These are phyloP conservation scores for Pythium periplocum DNA, from an alignment of 352 stramenopile species.

Conservation along the genomic window DNA sequence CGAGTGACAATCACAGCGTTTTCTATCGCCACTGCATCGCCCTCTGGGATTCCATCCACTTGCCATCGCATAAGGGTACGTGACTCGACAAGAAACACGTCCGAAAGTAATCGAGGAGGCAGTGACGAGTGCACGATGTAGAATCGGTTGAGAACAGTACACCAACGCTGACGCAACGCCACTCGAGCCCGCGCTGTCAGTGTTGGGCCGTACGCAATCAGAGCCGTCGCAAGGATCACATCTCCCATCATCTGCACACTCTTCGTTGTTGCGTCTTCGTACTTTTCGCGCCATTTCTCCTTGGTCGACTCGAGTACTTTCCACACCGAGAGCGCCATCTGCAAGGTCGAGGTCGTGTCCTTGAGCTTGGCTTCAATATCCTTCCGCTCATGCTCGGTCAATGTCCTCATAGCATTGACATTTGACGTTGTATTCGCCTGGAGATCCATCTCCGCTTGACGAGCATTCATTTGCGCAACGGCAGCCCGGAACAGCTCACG, in stretches of 20 bases:
- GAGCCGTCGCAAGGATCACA: conserved; percentile 52
- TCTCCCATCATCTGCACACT: conserved; percentile 43
- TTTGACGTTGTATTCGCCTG: conserved; percentile 34
- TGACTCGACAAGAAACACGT: conserved; percentile 33
- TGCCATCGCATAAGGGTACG: conserved; percentile 32
- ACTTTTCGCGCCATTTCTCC: conserved; percentile 28
- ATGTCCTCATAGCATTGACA: conserved; percentile 26
- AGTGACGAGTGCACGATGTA: conserved; percentile 31
- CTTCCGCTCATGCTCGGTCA: conserved; percentile 47
- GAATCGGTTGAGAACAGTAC: conserved; percentile 18
- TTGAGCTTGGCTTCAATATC: conserved; percentile 41
- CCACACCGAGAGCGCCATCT: conserved; percentile 46
- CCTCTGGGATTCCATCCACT: conserved; percentile 30
- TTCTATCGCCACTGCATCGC: conserved; percentile 34
- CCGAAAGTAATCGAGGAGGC: conserved; percentile 8
- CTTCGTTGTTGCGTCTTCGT: conserved; percentile 40
- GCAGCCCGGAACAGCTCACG: conserved; percentile 31
- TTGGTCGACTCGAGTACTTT: conserved; percentile 45
- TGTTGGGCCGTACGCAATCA: conserved; percentile 39
- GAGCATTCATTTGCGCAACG: conserved; percentile 23
- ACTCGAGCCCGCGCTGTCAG: conserved; percentile 10
- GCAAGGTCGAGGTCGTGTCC: conserved; percentile 46
- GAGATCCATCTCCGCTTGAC: conserved; percentile 28
- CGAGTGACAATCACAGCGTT: conserved; percentile 35
- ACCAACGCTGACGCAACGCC: conserved; percentile 36